Conservation (phyloP, 345 rosid species). For the Populus ilicifolia region DNA sequence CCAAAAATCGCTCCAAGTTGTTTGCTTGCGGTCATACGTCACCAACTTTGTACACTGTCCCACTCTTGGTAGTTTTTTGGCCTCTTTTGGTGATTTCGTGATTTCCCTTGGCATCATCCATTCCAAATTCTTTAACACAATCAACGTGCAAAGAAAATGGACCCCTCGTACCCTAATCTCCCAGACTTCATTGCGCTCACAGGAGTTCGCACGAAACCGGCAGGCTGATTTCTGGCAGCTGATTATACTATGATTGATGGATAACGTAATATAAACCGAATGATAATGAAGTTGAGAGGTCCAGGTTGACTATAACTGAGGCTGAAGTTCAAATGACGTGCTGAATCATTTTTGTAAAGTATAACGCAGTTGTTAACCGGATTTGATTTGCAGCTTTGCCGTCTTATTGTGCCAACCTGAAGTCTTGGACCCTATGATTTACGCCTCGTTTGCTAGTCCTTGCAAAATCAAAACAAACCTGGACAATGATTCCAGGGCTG, state of each 20-base stretch:
- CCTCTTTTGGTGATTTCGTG: neutral
- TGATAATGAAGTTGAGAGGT: neutral
- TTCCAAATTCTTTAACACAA: neutral
- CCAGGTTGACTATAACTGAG: neutral
- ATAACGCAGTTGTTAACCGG: too few species aligned
- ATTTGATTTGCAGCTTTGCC: neutral
- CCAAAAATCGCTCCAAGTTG: too few species aligned
- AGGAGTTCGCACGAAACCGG: neutral
- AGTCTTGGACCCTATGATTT: neutral
- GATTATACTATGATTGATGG: neutral
- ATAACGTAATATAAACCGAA: neutral
- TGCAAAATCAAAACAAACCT: neutral
- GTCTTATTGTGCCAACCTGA: neutral
- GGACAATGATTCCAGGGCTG: neutral
- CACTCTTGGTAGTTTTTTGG: neutral
- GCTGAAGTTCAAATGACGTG: neutral
- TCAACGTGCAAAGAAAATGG: neutral
- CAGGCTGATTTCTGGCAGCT: neutral
- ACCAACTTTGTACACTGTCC: neutral
- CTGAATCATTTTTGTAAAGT: neutral
- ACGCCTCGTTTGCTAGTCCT: neutral
- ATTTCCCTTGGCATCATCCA: neutral
- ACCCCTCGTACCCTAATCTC: neutral
- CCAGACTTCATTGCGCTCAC: too few species aligned
- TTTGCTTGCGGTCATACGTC: neutral